Conservation (phyloP, 768 basidiomycete genomes). For the Pisolithus marmoratus region DNA sequence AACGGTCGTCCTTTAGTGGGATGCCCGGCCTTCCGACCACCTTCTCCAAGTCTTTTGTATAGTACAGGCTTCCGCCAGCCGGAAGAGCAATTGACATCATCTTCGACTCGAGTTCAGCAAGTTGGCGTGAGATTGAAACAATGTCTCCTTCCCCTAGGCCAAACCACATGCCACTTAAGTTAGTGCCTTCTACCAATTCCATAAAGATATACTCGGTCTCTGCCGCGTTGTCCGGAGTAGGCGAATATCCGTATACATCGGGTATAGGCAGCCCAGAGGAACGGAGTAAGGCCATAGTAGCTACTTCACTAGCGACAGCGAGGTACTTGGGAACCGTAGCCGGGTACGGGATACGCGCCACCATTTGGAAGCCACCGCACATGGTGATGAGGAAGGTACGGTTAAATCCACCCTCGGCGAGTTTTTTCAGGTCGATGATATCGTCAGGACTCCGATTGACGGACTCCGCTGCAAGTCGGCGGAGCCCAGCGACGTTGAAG, state of each 20-base stretch:
- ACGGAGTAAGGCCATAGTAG: conserved; percentile 23
- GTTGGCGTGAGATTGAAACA: conserved; percentile 38
- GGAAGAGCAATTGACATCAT: conserved; percentile 47
- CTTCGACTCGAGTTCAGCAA: conserved; percentile 40
- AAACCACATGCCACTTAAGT: conserved; percentile 24
- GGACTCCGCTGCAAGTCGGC: conserved; percentile 39
- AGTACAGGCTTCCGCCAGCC: conserved; percentile 49
- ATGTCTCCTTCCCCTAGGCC: conserved; percentile 34
- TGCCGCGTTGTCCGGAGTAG: conserved; percentile 21
- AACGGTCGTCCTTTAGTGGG: conserved; percentile 32
- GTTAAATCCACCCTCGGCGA: no score
- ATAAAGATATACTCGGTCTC: conserved; percentile 27
- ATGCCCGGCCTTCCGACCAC: conserved; percentile 30
- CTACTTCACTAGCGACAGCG: conserved; percentile 25
- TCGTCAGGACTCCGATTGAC: conserved; percentile 32
- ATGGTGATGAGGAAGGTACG: no score
- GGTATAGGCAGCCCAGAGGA: conserved; percentile 26
- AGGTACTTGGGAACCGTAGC: conserved; percentile 20
- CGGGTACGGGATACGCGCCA: conserved; percentile 2
- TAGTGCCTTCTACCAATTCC: conserved; percentile 29
- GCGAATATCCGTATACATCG: conserved; percentile 27
- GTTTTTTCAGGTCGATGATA: conserved; percentile 17
- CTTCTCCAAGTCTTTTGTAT: conserved; percentile 39
- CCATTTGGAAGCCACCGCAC: conserved; percentile 6
- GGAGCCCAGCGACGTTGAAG: conserved; percentile 37